These are phyloP conservation scores for Globisporangium takayamanum DNA, from an alignment of 352 stramenopile species.

Conservation along the genomic window DNA sequence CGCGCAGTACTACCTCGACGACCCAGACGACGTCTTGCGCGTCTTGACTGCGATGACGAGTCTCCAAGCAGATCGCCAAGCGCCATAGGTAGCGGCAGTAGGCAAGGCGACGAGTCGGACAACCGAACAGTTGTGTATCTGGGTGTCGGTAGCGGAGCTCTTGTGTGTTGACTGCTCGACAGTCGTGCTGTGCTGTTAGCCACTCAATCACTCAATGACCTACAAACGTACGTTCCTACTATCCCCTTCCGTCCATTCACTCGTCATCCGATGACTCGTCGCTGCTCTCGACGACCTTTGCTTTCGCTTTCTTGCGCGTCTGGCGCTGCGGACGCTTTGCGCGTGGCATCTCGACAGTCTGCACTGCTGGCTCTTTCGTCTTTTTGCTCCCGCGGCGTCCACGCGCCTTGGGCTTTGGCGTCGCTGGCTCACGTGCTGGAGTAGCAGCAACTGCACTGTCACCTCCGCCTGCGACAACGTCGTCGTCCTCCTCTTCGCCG, in stretches of 20 bases:
- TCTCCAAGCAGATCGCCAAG: constrained; percentile 32
- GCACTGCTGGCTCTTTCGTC: constrained; percentile 24
- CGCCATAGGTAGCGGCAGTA: constrained; percentile 8
- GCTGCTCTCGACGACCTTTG: constrained; percentile 12
- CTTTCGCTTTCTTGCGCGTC: constrained; percentile 10
- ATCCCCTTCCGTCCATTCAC: neutral
- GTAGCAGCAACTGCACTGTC: neutral
- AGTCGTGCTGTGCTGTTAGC: too few species aligned
- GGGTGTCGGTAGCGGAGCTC: too few species aligned
- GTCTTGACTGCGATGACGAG: constrained; percentile 69
- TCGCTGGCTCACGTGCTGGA: constrained; percentile 17
- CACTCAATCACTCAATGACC: too few species aligned
- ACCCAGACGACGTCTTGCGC: constrained; percentile 71
- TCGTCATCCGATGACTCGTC: constrained; percentile 4
- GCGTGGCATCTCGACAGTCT: constrained; percentile 25
- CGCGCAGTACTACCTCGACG: constrained; percentile 78
- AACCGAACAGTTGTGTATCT: too few species aligned
- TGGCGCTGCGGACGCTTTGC: constrained; percentile 11
- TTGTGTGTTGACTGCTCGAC: too few species aligned
- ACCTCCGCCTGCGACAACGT: constrained; percentile 1
- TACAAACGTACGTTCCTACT: too few species aligned
- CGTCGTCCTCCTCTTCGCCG: constrained; percentile 41
- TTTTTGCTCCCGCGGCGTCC: constrained; percentile 23
- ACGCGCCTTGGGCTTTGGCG: constrained; percentile 27
- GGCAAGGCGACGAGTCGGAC: neutral